phyloP scores from a whole-genome alignment of 306 rosid genomes.

The Fragaria nilgerrensis region DNA sequence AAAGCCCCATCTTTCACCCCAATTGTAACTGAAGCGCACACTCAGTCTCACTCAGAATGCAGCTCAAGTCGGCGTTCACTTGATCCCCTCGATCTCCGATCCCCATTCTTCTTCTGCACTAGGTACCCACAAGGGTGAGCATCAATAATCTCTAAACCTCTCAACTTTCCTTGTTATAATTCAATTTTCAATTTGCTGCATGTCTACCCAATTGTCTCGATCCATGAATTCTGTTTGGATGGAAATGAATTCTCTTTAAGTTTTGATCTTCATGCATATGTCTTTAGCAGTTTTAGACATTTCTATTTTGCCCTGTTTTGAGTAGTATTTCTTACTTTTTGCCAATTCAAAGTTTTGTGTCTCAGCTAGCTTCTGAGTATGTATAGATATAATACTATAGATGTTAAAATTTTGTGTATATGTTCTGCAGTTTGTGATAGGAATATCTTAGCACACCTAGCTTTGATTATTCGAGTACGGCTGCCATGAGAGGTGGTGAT shows the following conservation, averaged over 20 bases:
- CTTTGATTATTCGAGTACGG: background rate
- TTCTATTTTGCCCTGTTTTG: background rate
- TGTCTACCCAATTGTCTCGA: background rate
- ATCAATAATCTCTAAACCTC: background rate
- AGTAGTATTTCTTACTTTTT: no score
- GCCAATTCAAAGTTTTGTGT: background rate
- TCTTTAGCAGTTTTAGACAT: background rate
- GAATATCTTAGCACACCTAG: background rate
- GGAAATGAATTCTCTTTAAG: background rate
- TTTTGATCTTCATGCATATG: background rate
- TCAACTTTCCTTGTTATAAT: background rate
- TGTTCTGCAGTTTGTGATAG: background rate
- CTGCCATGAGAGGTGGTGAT: background rate
- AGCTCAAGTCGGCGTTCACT: background rate
- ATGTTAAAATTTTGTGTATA: background rate
- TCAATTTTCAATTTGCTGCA: background rate
- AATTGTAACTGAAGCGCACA: no score
- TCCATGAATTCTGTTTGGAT: background rate
- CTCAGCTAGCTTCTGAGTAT: background rate
- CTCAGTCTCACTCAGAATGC: background rate
- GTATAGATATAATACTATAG: background rate
- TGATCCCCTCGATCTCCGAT: background rate
- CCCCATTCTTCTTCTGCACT: background rate
- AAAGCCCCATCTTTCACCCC: no score
- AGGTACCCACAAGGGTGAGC: background rate